Evolutionary conservation across 768 basidiomycete species (phyloP), one percentile per base, ranked within the genome.

Genomic region (Auricularia sp.): DNA sequence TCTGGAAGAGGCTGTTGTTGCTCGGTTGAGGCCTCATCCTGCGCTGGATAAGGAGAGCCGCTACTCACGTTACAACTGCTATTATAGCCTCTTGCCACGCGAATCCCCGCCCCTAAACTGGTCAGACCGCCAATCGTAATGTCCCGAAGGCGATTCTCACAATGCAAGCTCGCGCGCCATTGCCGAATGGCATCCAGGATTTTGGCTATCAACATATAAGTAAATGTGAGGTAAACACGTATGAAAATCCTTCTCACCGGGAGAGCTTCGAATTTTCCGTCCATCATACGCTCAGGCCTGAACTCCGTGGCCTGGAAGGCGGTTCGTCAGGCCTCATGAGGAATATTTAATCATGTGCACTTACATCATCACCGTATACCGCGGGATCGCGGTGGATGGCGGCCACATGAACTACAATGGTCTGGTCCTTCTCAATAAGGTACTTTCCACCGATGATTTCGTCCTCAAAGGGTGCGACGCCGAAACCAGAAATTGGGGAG

Each of bases 301-400:
- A 78, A 81, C 62, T 77, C 75, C 6, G 76, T 70, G 4, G 77
- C 70, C 72, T 74, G 34, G 29, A 12, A 12, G 39, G 16, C 29
- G 61, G 8, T 62, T n/a, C 39, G 23, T 43, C 4, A 21, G 12
- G 5, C 14, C 47, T 16, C 59, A 7, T 18, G 42, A 44, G 53
- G 33, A 53, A 23, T 14, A 51, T 29, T 29, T 29, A 29, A 29
- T 29, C 29, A 29, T 29, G 29, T 29, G 29, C 64, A 75, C 77
- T 66, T 66, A 80, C 81, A 69, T 83, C 79, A 47, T 80, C 79
- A 1, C 81, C 81, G 78, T 79, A 83, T 0, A 81, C 75, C n/a
- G 66, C 67, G 2, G 77, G 76, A 67, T 83, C 81, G 14, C 74
- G 68, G 51, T 80, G 79, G 56, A 76, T 68, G 23, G 68, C 68